These are phyloP conservation scores for Fusarium xyrophilum DNA, from an alignment of 2,329 filamentous ascomycete genomes.

Conservation along the genomic window DNA sequence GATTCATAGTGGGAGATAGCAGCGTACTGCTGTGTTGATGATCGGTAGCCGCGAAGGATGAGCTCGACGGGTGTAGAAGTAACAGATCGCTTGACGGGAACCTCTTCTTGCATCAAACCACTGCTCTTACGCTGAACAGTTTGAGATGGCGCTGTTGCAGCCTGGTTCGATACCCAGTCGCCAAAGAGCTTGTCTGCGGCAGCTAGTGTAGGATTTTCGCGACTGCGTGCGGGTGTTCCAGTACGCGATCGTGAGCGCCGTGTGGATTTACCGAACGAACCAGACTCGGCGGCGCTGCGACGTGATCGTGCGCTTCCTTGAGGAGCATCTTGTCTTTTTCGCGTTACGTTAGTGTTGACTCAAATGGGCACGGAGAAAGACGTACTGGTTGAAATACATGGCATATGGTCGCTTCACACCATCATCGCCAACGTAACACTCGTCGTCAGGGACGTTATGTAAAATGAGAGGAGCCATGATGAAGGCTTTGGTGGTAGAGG, in stretches of 20 bases:
- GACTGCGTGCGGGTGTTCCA: slow-evolving; percentile 61
- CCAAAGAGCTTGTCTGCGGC: slow-evolving; percentile 69
- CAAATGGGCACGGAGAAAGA: not conserved
- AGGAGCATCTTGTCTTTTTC: slow-evolving; percentile 59
- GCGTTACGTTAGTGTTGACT: slow-evolving; percentile 4
- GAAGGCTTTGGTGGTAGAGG: not conserved
- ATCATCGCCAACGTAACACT: slow-evolving; percentile 70
- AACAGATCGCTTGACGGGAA: slow-evolving; percentile 45
- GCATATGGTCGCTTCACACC: slow-evolving; percentile 70
- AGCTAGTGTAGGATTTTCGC: slow-evolving; percentile 67
- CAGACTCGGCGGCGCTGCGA: slow-evolving; percentile 64
- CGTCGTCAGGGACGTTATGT: slow-evolving; percentile 73
- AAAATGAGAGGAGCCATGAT: slow-evolving; percentile 70
- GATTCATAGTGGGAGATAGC: slow-evolving; percentile 89
- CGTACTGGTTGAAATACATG: slow-evolving; percentile 70
- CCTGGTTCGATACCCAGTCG: slow-evolving; percentile 61
- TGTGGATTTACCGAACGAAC: slow-evolving; percentile 72
- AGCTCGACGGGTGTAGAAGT: slow-evolving; percentile 70
- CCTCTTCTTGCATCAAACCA: slow-evolving; percentile 51
- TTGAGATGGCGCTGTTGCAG: slow-evolving; percentile 42
- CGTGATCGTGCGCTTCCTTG: slow-evolving; percentile 57
- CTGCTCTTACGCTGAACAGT: slow-evolving; percentile 48
- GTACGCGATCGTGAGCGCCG: slow-evolving; percentile 68
- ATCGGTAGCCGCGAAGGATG: slow-evolving; percentile 81
- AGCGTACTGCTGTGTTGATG: slow-evolving; percentile 75